Evolutionary conservation across 352 stramenopile species (phyloP), one percentile per base, ranked within the genome.

Genomic region (Elongisporangium anandrum): DNA sequence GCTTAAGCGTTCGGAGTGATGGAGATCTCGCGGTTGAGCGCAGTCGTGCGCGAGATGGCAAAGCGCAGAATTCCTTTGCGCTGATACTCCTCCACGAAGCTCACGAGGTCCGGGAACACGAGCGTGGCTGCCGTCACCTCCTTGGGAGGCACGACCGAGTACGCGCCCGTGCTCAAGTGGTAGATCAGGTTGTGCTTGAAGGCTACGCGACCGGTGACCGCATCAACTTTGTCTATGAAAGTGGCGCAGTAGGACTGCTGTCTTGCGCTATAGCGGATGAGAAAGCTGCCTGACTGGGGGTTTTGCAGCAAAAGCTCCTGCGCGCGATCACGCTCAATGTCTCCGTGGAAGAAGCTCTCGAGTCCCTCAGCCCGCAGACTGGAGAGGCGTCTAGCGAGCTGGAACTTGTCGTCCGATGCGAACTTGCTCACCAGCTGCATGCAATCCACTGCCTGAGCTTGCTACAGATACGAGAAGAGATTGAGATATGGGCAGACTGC

Each of bases 171-270:
- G 19, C 72, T 69, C 9, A 90, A 60, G 57, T 90, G 82, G 59
- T 90, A 73, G 56, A 92, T 86, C 48, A 90, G 63, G 52, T 92
- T 89, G 66, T 92, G 78, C 8, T 65, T 66, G 63, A 92, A 88
- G 39, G 72, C 75, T 2, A 77, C 66, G 12, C 57, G 20, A 0
- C 64, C 59, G 2, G 70, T 67, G 0, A 17, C n/a, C 1, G 68
- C 23, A 38, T 89, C 77, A 26, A 90, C 52, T 9, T 63, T 65
- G 21, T 76, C 69, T 21, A 92, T 82, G 57, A 92, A 92, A 0
- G 82, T 90, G 24, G 79, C 71, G 54, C 82, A 92, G 60, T 92
- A 92, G 17, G 68, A 78, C 50, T 77, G 61, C 63, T 88, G 75
- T 2, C 70, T 73, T 9, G 80, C 67, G 29, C 68, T 88, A 71